Evolutionary conservation across 2,329 filamentous ascomycete genomes (phyloP), one percentile per base, ranked within the genome.

Genomic region (Cytospora piceicola): DNA sequence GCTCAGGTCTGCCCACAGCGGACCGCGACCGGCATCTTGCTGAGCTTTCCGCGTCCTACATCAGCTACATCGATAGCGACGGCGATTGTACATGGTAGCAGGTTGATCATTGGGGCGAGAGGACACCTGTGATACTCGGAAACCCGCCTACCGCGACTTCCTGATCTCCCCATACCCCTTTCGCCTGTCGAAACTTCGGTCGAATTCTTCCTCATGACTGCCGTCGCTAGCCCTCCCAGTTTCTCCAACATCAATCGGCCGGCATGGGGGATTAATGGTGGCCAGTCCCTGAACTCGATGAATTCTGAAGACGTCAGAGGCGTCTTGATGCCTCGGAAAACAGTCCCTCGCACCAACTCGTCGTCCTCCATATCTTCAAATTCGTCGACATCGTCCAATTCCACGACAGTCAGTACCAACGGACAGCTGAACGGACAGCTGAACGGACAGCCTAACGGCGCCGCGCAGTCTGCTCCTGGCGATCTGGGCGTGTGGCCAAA

Each of bases 271-370:
- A 81, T 85, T 85, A 88, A 83, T 79, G 81, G 53, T 63, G 76
- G 77, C 67, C 80, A 81, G 73, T 72, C 77, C 65, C 78, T 80
- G 72, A 82, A 85, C 81, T 84, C 90, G 75, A 91, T 93, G 88
- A 92, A 90, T 80, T 81, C 89, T 76, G 93, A 96, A 81, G 92
- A 96, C 79, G 88, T 90, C 71, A 88, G 90, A 80, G 90, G 90
- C 77, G 94, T 96, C 86, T 92, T 96, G 77, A 90, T 92, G 85
- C 91, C 92, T 74, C 92, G 93, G 73, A 97, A 97, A 81, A 89
- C 85, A 75, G 84, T 93, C 68, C 92, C 94, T 77, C 89, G 94
- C 76, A 90, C 90, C 74, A 96, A 93, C 82, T 98, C 94, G 42
- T 95, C 93, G 66, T 96, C 93, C 4, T 97, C 94, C 55, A 83